Percentiles rank a stretch among this genome's conserved stretches.
Conservation (phyloP, 768 basidiomycete genomes). For the Russula abietina region DNA sequence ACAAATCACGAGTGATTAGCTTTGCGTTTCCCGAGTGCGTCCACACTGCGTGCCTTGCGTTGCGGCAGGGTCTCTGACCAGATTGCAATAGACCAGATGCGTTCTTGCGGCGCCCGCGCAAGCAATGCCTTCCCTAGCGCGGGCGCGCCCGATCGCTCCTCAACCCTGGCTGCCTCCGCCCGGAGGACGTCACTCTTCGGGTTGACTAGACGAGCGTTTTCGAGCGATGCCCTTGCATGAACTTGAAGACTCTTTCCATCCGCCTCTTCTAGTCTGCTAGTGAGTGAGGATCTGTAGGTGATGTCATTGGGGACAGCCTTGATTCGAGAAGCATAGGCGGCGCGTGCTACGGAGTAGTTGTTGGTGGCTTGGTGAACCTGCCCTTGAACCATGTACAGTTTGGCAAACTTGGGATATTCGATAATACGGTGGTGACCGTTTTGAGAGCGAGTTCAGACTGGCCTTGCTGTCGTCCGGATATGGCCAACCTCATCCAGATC, state of each 20-base stretch:
- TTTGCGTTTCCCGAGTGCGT: no score
- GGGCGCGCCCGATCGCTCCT: no score
- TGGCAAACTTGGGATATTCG: slow-evolving; percentile 82
- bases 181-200: slow-evolving; percentile 86
- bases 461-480: slow-evolving; percentile 88
- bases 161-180: slow-evolving; percentile 35
- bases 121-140: no score
- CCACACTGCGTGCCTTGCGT: no score
- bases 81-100: no score
- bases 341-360: slow-evolving; percentile 63
- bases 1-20: slow-evolving; percentile 37
- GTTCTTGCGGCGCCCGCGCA: no score
- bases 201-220: slow-evolving; percentile 83
- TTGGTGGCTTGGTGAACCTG: slow-evolving; percentile 70
- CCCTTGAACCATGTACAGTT: slow-evolving; percentile 91
- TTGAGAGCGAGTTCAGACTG: slow-evolving; percentile 65
- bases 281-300: slow-evolving; percentile 83
- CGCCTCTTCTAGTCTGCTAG: slow-evolving; percentile 80
- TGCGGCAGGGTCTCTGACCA: no score
- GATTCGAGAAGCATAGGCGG: slow-evolving; percentile 74
- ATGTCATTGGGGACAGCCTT: slow-evolving; percentile 83
- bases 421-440: slow-evolving; percentile 66
- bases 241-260: slow-evolving; percentile 94
- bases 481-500: slow-evolving; percentile 99
- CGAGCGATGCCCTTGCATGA: slow-evolving; percentile 83